A percentile compares a stretch with the other conserved stretches of the same genome.
These are phyloP conservation scores for Iberis amara DNA, from an alignment of 441 rosid species.

Conservation along the genomic window DNA sequence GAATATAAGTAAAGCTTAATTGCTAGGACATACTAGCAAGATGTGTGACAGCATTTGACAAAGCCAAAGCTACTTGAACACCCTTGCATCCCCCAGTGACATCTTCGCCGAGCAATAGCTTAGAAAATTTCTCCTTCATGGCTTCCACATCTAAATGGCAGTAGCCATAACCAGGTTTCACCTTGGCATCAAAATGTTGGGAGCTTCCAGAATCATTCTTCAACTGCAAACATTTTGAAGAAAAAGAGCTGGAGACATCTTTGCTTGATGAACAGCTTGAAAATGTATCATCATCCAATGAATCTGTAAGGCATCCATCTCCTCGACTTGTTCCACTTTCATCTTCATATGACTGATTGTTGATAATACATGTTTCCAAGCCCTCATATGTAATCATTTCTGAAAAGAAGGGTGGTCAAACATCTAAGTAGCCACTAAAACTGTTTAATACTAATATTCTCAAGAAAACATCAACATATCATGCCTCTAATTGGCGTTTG, in stretches of 20 bases:
- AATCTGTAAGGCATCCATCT: slow-evolving; percentile 71
- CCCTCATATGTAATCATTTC: slow-evolving; percentile 81
- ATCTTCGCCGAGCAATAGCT: slow-evolving; percentile 79
- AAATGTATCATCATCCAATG: slow-evolving; percentile 64
- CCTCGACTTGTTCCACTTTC: slow-evolving; percentile 83
- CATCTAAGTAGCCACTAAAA: too few species aligned
- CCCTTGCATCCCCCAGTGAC: slow-evolving; percentile 77
- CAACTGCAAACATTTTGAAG: slow-evolving; percentile 64
- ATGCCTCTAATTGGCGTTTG: not conserved
- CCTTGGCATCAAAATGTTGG: slow-evolving; percentile 47
- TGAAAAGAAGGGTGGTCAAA: slow-evolving; percentile 29
- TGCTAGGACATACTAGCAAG: slow-evolving; percentile 59
- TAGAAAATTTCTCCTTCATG: slow-evolving; percentile 82
- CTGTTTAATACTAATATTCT: too few species aligned
- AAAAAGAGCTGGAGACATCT: slow-evolving; percentile 76
- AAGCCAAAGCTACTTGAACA: slow-evolving; percentile 63
- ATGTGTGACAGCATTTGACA: slow-evolving; percentile 81
- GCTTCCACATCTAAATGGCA: slow-evolving; percentile 60
- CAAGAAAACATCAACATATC: too few species aligned
- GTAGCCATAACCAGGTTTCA: slow-evolving; percentile 43
- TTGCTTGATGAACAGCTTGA: slow-evolving; percentile 92
- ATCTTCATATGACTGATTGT: slow-evolving; percentile 72
- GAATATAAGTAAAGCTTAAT: slow-evolving; percentile 4
- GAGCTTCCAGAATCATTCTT: slow-evolving; percentile 55
- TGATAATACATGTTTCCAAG: slow-evolving; percentile 73